Evolutionary conservation across 495 filamentous ascomycete genomes (phyloP).

Genomic region (Mycothermus thermophilus): DNA sequence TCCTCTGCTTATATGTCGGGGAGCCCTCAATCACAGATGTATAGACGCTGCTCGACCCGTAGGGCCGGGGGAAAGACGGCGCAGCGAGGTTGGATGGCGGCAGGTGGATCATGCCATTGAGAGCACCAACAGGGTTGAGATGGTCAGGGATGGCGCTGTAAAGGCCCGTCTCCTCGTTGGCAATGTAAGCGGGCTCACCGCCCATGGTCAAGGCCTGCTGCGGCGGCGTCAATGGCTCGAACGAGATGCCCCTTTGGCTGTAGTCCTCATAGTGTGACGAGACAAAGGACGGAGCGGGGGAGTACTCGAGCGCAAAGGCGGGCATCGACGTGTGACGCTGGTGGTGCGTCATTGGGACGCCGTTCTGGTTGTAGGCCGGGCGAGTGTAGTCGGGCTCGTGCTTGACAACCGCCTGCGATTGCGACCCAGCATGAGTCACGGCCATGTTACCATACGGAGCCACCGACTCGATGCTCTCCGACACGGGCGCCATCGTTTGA

Average conservation of each 20-base stretch:
- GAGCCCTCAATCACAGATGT: constrained; percentile 95
- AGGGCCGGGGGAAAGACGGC: constrained; percentile 62
- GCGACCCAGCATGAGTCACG: constrained; percentile 45
- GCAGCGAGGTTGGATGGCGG: constrained; percentile 74
- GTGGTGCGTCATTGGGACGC: constrained; percentile 69
- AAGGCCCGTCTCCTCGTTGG: constrained; percentile 89
- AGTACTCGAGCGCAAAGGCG: constrained; percentile 86
- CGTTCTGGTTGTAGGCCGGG: constrained; percentile 81
- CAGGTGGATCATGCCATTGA: constrained; percentile 80
- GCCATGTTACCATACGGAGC: constrained; percentile 56
- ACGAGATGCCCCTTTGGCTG: constrained; percentile 90
- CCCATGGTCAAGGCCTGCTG: constrained; percentile 69
- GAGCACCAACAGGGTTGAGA: constrained; percentile 37
- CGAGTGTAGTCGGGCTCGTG: constrained; percentile 61
- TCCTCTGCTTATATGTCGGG: constrained; percentile 93
- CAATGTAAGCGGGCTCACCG: constrained; percentile 87
- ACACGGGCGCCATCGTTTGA: constrained; percentile 65
- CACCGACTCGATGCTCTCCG: constrained; percentile 67
- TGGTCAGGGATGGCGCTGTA: constrained; percentile 91
- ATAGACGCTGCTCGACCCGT: constrained; percentile 67
- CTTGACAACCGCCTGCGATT: constrained; percentile 60
- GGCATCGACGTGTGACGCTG: constrained; percentile 95
- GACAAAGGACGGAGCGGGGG: constrained; percentile 90
- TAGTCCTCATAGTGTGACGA: constrained; percentile 96
- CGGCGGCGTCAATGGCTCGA: constrained; percentile 89